Evolutionary conservation across 176 grass and related monocot genomes (phyloP), one percentile per base, ranked within the genome.

Genomic region (Carex scoparia): DNA sequence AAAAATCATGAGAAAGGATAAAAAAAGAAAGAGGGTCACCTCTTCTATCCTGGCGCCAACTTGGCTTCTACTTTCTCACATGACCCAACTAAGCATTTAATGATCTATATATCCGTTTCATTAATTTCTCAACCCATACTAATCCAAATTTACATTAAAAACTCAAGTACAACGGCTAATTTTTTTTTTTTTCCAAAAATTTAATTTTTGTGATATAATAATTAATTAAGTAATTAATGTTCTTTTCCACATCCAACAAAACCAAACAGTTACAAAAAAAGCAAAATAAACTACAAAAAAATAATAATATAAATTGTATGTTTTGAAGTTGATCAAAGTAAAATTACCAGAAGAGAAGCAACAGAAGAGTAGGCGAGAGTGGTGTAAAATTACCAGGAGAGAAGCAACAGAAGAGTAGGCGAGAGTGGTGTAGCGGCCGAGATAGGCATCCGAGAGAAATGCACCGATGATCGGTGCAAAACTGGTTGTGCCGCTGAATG

Each of bases 361-460:
- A 99, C 2, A 86, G 97, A 90, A 12, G 88, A 90, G 85, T 94
- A 90, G 66, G 92, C 94, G 60, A 97, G 85, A 2, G 94, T 91
- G 87, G 86, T 60, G 35, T 3, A 51, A 30, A 44, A 37, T 78
- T 86, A 99, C 97, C 84, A 99, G 30, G 77, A 99, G 81, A 54
- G 93, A 99, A 0, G 91, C 88, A 56, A 99, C 2, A 86, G 97
- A 90, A 12, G 88, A 90, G 85, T 94, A 90, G 66, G 92, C 94
- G 60, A 97, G 85, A 2, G 94, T 91, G 87, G 86, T 60, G 87
- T 97, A 97, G 3, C 94, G 94, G 57, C 94, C 94, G 69, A 97
- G 86, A 86, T 91, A 94, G 28, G 94, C 85, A 73, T 97, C 94
- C 30, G 94, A 97, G 90, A 97, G 92, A 86, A 97, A 97, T 82